phyloP scores from a whole-genome alignment of 192 early-diverging fungal genomes.

The Podila minutissima region DNA sequence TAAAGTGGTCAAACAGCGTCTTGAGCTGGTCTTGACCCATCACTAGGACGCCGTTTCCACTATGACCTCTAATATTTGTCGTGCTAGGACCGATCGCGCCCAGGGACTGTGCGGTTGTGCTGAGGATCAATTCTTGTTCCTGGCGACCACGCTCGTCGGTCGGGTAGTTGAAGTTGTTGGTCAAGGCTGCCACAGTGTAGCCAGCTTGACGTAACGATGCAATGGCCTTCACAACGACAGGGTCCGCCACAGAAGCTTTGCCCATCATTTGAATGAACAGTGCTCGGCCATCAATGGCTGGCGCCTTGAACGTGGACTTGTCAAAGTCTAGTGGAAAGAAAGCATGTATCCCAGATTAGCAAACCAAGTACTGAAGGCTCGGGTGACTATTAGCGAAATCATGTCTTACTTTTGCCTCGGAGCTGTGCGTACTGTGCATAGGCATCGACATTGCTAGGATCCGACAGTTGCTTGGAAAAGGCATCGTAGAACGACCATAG shows the following conservation, averaged over 20 bases:
- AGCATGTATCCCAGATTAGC: background rate
- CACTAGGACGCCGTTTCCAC: slow-evolving; percentile 40
- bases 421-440: slow-evolving; percentile 55
- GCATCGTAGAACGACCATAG: slow-evolving; percentile 63
- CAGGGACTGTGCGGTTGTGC: slow-evolving; percentile 12
- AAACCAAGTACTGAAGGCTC: no score
- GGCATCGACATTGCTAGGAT: slow-evolving; percentile 57
- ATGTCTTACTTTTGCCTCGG: slow-evolving; percentile 29
- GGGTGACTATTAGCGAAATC: background rate
- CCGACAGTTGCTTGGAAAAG: slow-evolving; percentile 68
- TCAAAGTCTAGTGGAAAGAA: slow-evolving; percentile 7
- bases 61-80: background rate
- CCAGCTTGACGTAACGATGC: slow-evolving; percentile 52
- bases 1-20: slow-evolving; percentile 73
- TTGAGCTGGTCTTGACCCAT: slow-evolving; percentile 54
- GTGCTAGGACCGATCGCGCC: background rate
- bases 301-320: slow-evolving; percentile 21
- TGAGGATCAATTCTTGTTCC: slow-evolving; percentile 40
- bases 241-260: slow-evolving; percentile 58
- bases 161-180: slow-evolving; percentile 80
- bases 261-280: slow-evolving; percentile 73
- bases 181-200: slow-evolving; percentile 81
- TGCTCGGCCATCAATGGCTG: slow-evolving; percentile 63
- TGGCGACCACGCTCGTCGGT: slow-evolving; percentile 36
- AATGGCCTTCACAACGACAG: slow-evolving; percentile 60